Base-by-base conservation (phyloP, 148 eudicot genomes). In the Talinum fruticosum region DNA sequence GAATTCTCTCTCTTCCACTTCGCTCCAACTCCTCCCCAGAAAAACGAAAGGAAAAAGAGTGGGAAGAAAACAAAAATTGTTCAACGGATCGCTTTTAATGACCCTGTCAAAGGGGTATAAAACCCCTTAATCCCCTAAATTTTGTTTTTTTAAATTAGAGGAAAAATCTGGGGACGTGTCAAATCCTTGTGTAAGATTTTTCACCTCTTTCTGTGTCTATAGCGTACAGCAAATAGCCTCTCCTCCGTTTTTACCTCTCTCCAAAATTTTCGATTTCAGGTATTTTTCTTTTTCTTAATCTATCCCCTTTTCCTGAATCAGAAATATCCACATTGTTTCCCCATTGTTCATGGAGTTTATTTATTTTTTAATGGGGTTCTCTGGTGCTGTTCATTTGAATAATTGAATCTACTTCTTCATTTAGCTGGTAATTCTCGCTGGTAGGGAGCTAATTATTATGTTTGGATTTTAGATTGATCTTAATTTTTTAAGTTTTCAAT, bases 261-360 rank as follows among this genome's bases (percentile, higher is more conserved):
- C 29, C 5, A 21, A 41, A 18, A 13, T 19, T 73, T 74, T 73
- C 21, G 47, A 66, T 79, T 66, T 2, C 82, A 73, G 78, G 82
- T 79, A 53, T 32, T n/a, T 66, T 15, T 64, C 49, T 66, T 24
- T 49, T 37, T n/a, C 29, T 12, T 21, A 0, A 21, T 36, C 19
- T 37, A 13, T 23, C 24, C 1, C 62, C 8, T 53, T n/a, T 34
- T 69, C 35, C 29, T 18, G 5, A 21, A 59, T n/a, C 28, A 14
- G 4, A 35, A 61, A 24, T 12, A 74, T 54, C 23, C 15, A 8
- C 34, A 29, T 29, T 24, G 1, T 32, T 54, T 73, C 21, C 32
- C 19, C 29, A 38, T 65, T 15, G 16, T 75, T 75, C 2, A n/a
- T 75, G 53, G 24, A 15, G 15, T 44, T 21, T 59, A 19, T 29